Evolutionary conservation across 2,329 filamentous ascomycete species (phyloP), one percentile per base, ranked within the genome.

Genomic region (Setomelanomma holmii): DNA sequence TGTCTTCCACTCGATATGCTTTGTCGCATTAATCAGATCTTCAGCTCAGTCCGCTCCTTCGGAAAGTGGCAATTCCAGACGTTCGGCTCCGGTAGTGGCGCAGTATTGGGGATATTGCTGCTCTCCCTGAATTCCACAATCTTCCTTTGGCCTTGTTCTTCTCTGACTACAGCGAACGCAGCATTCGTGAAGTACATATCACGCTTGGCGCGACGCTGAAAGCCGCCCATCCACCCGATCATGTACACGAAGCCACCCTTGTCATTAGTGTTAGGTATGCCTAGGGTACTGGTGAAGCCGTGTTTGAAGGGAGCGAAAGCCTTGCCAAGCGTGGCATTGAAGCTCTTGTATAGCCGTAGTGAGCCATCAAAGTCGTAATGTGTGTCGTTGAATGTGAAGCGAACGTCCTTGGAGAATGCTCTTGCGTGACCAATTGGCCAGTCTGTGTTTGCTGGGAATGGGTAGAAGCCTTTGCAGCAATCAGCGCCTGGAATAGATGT

Each of bases 161-260:
- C 65, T 39, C 51, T 60, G 7, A 72, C 52, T 2, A 71, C 65
- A 10, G 63, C 67, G 47, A 71, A 72, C 5, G 63, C 61, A 12
- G 67, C 68, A 45, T 72, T 70, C 2, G 66, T 67, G 35, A 65
- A 71, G 41, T 63, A 72, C 43, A 72, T 41, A 24, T 64, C 58
- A 2, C 56, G 58, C 45, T 66, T 59, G 5, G 54, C 50, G 4
- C 58, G 30, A 6, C 46, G 54, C 22, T 68, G 65, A 22, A 54
- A 60, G 1, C 69, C 68, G 17, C 69, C 68, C 4, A 69, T 67
- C 69, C 69, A 72, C 1, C 68, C 68, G 23, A 69, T 63, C 56
- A 64, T 56, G 46, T 71, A 72, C 19, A 71, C 68, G 22, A 69
- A 64, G 14, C 69, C 69, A 6, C 69, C 69, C 41, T 62, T 69